phyloP scores from a whole-genome alignment of 2,329 filamentous ascomycete genomes.

The Hypoxylon sp. region DNA sequence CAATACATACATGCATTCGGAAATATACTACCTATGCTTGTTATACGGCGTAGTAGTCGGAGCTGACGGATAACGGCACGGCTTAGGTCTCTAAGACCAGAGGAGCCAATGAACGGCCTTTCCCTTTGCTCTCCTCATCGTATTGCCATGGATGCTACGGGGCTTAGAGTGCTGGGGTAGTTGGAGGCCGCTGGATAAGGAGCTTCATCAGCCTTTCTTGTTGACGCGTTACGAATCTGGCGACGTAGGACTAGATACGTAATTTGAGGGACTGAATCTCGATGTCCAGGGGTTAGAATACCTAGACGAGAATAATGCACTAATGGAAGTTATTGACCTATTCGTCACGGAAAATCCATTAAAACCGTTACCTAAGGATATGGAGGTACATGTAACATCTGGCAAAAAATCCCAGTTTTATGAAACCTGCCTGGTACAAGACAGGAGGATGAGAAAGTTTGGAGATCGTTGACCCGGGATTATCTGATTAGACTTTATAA shows the following conservation, averaged over 20 bases:
- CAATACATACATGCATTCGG: conserved; percentile 4
- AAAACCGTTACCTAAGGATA: background rate
- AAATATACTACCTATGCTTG: background rate
- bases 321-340: conserved; percentile 1
- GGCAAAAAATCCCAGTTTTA: conserved; percentile 1
- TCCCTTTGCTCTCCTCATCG: conserved; percentile 12
- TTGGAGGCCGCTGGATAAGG: conserved; percentile 35
- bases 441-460: conserved; percentile 18
- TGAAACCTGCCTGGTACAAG: conserved; percentile 14
- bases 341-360: background rate
- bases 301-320: background rate
- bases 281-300: background rate
- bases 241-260: conserved; percentile 1
- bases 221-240: conserved; percentile 23
- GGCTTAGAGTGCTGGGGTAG: conserved; percentile 31
- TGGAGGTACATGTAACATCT: background rate
- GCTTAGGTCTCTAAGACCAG: conserved; percentile 14
- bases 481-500: background rate
- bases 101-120: conserved; percentile 19
- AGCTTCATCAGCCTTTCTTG: conserved; percentile 17
- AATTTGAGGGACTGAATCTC: background rate
- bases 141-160: conserved; percentile 21
- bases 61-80: conserved; percentile 32
- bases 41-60: conserved; percentile 10
- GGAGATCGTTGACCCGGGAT: background rate